phyloP scores from a whole-genome alignment of 1,284 basidiomycete species.

The Heliocybe sulcata region DNA sequence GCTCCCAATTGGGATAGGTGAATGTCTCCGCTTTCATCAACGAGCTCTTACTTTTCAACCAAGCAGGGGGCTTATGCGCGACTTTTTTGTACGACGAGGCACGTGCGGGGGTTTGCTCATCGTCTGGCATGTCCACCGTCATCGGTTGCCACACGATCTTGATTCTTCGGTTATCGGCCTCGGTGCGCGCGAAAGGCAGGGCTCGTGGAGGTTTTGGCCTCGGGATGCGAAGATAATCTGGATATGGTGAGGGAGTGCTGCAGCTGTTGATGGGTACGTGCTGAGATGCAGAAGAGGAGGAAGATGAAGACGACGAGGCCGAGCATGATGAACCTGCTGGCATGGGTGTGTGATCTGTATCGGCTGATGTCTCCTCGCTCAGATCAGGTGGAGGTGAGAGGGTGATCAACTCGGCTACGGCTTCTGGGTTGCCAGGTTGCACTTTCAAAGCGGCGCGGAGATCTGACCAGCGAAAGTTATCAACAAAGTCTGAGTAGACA shows the following conservation, averaged over 20 bases:
- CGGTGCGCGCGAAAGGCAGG: conserved; percentile 40
- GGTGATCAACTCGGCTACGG: conserved; percentile 40
- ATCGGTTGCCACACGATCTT: conserved; percentile 40
- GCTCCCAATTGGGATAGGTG: conserved; percentile 53
- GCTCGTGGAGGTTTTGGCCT: conserved; percentile 32
- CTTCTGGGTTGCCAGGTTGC: conserved; percentile 55
- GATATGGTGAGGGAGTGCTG: conserved; percentile 1
- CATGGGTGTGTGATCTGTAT: conserved; percentile 5
- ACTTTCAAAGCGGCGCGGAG: conserved; percentile 48
- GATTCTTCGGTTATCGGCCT: conserved; percentile 41
- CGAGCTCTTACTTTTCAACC: conserved; percentile 26
- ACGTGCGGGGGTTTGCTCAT: conserved; percentile 10
- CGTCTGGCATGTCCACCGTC: conserved; percentile 30
- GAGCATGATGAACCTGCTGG: conserved; percentile 10
- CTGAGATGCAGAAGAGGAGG: no score
- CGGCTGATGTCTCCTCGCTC: conserved; percentile 8
- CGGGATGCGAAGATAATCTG: conserved; percentile 19
- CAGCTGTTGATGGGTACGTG: no score
- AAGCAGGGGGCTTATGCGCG: neutral
- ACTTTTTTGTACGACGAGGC: neutral
- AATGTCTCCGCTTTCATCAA: conserved; percentile 38
- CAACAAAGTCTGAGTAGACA: neutral
- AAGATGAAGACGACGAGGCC: conserved; percentile 17
- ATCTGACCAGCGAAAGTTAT: conserved; percentile 28
- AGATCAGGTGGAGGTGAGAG: conserved; percentile 25